Percentiles rank a stretch among this genome's conserved stretches.
These are phyloP conservation scores for Metschnikowia lunata DNA, from an alignment of 805 yeast genomes.

Conservation along the genomic window DNA sequence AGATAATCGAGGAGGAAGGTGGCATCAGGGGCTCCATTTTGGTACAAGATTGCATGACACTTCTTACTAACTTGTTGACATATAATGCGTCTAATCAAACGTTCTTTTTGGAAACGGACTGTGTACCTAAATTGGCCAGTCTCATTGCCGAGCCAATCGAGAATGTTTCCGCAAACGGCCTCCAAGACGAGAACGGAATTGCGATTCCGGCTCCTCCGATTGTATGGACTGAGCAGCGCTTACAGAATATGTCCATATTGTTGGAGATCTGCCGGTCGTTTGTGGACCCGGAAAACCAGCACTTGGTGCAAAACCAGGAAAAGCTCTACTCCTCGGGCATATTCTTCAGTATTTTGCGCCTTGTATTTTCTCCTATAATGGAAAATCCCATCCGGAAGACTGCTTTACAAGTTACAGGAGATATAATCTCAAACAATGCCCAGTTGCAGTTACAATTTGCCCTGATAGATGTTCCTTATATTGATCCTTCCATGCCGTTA, in stretches of 20 bases:
- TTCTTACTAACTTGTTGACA: conserved; percentile 66
- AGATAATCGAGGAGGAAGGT: conserved; percentile 81
- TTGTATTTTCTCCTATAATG: conserved; percentile 64
- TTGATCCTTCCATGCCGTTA: conserved; percentile 66
- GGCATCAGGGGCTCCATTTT: conserved; percentile 83
- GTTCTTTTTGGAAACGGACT: conserved; percentile 78
- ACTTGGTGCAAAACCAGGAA: conserved; percentile 56
- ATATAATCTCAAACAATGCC: conserved; percentile 62
- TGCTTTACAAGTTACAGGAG: conserved; percentile 74
- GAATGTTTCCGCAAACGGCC: conserved; percentile 17
- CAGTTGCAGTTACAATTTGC: conserved; percentile 68
- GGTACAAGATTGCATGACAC: conserved; percentile 84
- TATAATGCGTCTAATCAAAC: conserved; percentile 90
- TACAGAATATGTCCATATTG: conserved; percentile 59
- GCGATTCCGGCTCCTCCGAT: conserved; percentile 32
- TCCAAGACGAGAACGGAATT: conserved; percentile 17
- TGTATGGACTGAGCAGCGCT: conserved; percentile 74
- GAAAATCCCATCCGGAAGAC: conserved; percentile 62
- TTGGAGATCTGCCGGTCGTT: conserved; percentile 71
- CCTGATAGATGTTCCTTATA: conserved; percentile 85
- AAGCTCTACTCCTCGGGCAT: conserved; percentile 58
- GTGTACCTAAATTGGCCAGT: conserved; percentile 59
- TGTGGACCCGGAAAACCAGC: conserved; percentile 66
- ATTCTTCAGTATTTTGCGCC: conserved; percentile 57
- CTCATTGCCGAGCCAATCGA: conserved; percentile 60